Percentiles rank a stretch among this genome's conserved stretches.
Conservation (phyloP, 2,329 filamentous ascomycete genomes). For the Scytalidium sp. region DNA sequence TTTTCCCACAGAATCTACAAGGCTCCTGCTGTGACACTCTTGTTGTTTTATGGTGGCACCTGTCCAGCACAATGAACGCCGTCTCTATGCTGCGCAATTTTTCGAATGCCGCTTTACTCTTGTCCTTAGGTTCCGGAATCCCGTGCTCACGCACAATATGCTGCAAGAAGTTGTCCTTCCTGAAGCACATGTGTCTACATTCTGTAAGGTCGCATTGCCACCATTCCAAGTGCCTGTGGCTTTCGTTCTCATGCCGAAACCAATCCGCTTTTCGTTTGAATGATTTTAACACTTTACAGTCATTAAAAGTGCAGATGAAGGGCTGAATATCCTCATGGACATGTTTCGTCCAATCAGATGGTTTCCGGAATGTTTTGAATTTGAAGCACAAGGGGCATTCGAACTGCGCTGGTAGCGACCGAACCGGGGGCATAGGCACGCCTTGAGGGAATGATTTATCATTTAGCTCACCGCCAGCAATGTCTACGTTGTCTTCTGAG, state of each 20-base stretch:
- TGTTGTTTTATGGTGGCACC: constrained; percentile 68
- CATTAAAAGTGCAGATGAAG: constrained; percentile 86
- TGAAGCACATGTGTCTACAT: constrained; percentile 78
- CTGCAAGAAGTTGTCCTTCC: constrained; percentile 90
- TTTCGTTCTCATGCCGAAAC: constrained; percentile 92
- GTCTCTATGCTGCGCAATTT: constrained; percentile 54
- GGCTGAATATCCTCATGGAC: constrained; percentile 92
- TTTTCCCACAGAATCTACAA: constrained; percentile 82
- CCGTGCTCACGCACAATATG: constrained; percentile 92
- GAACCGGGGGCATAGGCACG: constrained; percentile 78
- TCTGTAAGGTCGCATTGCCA: constrained; percentile 83
- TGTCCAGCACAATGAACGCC: constrained; percentile 75
- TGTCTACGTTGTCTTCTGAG: constrained; percentile 62
- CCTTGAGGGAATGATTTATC: constrained; percentile 74
- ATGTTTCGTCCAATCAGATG: constrained; percentile 95
- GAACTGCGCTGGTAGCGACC: constrained; percentile 76
- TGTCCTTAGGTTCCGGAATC: constrained; percentile 75
- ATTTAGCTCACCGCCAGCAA: constrained; percentile 65
- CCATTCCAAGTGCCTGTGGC: constrained; percentile 85
- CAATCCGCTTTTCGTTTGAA: constrained; percentile 96
- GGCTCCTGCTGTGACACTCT: constrained; percentile 70
- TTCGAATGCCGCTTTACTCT: constrained; percentile 67
- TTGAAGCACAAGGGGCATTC: constrained; percentile 88
- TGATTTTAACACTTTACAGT: constrained; percentile 80
- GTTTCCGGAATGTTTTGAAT: constrained; percentile 82